Conservation (phyloP, 1,284 basidiomycete species). For the Meripilus lineatus region DNA sequence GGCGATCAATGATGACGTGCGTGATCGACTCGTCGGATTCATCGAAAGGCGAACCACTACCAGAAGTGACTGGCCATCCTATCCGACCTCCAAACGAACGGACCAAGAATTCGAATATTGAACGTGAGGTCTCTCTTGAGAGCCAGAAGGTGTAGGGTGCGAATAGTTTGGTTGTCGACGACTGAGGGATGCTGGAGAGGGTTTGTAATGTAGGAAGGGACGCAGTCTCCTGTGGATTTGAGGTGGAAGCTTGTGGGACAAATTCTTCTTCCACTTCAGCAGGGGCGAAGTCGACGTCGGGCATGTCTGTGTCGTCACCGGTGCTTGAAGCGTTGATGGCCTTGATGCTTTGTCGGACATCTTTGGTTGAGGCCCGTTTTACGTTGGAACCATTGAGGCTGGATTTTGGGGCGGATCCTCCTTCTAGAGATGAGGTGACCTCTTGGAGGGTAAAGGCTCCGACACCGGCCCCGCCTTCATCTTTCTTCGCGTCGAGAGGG, state of each 20-base stretch:
- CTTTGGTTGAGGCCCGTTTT: conserved; percentile 59
- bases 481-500: conserved; percentile 79
- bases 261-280: conserved; percentile 66
- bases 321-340: conserved; percentile 36
- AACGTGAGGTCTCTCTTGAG: conserved; percentile 89
- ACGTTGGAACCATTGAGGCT: conserved; percentile 48
- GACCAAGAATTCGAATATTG: conserved; percentile 94
- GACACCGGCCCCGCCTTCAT: conserved; percentile 86
- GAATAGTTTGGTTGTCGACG: conserved; percentile 64
- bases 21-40: conserved; percentile 82
- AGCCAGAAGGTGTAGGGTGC: conserved; percentile 90
- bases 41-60: conserved; percentile 76
- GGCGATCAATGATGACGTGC: conserved; percentile 95
- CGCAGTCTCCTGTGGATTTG: conserved; percentile 45
- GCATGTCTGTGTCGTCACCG: conserved; percentile 37
- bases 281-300: conserved; percentile 26
- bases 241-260: conserved; percentile 58
- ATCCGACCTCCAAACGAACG: conserved; percentile 88
- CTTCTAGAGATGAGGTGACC: conserved; percentile 29
- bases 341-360: conserved; percentile 74
- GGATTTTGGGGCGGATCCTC: conserved; percentile 27
- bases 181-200: conserved; percentile 53
- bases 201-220: conserved; percentile 78
- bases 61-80: conserved; percentile 86
- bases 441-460: conserved; percentile 85